A percentile compares a stretch with the other conserved stretches of the same genome.
Conservation (phyloP, 192 early-diverging fungal species). For the Paraglomus occultum region DNA sequence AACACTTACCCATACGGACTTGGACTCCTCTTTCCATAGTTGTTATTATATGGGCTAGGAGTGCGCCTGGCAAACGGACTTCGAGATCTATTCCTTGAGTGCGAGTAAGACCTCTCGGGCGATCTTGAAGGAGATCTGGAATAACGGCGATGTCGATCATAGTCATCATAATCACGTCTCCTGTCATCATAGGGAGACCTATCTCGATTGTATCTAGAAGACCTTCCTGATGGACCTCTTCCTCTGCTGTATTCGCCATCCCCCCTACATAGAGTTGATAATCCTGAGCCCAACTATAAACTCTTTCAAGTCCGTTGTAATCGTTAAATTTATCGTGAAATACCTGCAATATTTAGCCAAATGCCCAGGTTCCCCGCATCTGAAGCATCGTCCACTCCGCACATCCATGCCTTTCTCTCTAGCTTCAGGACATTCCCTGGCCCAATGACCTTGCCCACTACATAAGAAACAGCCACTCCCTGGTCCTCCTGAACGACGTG, state of each 20-base stretch:
- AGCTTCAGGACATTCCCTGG: conserved; percentile 51
- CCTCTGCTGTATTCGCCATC: conserved; percentile 40
- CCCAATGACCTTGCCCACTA: conserved; percentile 53
- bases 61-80: conserved; percentile 19
- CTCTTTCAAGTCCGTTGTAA: background rate
- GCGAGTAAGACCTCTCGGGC: conserved; percentile 24
- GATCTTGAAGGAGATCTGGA: conserved; percentile 43
- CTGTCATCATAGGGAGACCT: conserved; percentile 40
- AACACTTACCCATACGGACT: conserved; percentile 33
- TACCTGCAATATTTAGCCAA: conserved; percentile 53
- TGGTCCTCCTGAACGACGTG: conserved; percentile 48
- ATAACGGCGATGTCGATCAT: conserved; percentile 40
- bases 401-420: conserved; percentile 56
- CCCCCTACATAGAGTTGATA: conserved; percentile 23
- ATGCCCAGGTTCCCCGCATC: conserved; percentile 52
- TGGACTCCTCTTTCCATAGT: conserved; percentile 25
- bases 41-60: conserved; percentile 23
- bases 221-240: conserved; percentile 31
- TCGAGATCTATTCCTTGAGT: conserved; percentile 17
- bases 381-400: conserved; percentile 53
- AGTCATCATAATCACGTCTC: conserved; percentile 37
- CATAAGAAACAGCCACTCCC: conserved; percentile 57
- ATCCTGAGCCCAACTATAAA: background rate
- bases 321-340: background rate
- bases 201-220: conserved; percentile 34